Evolutionary conservation across 2,329 filamentous ascomycete genomes (phyloP), one percentile per base, ranked within the genome.

Genomic region (Cercospora sp.): DNA sequence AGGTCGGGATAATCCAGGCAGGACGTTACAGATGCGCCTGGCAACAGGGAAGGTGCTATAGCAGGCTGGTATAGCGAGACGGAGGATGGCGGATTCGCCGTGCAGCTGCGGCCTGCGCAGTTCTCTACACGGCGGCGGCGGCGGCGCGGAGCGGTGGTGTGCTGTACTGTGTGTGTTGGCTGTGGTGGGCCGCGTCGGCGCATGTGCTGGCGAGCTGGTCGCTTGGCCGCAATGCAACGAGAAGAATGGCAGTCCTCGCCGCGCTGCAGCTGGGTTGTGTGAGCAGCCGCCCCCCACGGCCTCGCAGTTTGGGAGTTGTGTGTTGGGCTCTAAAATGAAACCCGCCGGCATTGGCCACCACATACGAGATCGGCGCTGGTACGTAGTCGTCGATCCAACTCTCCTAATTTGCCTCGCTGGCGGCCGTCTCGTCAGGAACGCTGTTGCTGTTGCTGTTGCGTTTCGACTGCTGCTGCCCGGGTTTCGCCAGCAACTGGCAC

Each of bases 21-120:
- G 33, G 20, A 23, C 26, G 59, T 45, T 45, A 28, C 59, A 61
- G 33, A 48, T 16, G 59, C 28, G 30, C 57, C 20, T 23, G 30
- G 12, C 57, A 60, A 23, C 55, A 18, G 20, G 59, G 23, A 61
- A 42, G 31, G 59, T 48, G 59, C 33, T 45, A 48, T 28, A 23
- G 57, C 57, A 31, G 16, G 30, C 30, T 36, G 36, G 59, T 42
- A 45, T 42, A 23, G 9, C 33, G 59, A 58, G 53, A 20, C 30
- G 26, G 26, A 30, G 53, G 23, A n/a, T 12, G 53, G 26, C 30
- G 53, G 53, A 58, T 58, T 30, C 53, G 53, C 53, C 53, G 53
- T 58, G 39, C 60, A 62, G 60, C 60, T 62, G 60, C 60, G 60
- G 39, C 60, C 60, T 26, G 60, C 60, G 60, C 60, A 62, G 42